Evolutionary conservation across 116 monocot species (phyloP), one percentile per base, ranked within the genome.

Genomic region (Dioscorea cayenensis): DNA sequence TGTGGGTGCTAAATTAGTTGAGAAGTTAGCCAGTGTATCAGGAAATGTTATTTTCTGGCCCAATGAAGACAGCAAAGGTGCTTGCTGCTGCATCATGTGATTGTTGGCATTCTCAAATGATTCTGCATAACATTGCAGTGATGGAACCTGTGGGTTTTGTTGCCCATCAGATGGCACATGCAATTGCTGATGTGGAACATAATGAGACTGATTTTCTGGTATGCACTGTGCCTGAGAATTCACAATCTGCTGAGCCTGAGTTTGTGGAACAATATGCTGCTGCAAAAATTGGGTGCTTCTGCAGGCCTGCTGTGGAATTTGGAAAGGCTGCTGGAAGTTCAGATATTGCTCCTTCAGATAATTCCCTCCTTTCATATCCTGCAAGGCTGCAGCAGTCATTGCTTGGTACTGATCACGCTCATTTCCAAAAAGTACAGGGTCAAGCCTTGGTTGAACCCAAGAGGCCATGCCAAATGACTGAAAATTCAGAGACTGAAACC

Each of bases 191-290:
- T 84, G 84, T 63, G 72, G 60, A 66, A 76, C 64, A 69, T 35
- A 75, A 29, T 77, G 70, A 20, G 58, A 64, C 28, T 77, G 81
- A 51, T 60, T 74, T 19, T 82, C 79, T 61, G 82, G 73, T 27
- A 81, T 37, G 71, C 23, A 66, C 25, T 82, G 82, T 18, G 84
- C 58, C 58, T 78, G 79, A 76, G 78, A 27, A 77, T 76, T 79
- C 25, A 81, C 75, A 7, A 81, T 61, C 37, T 86, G 82, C 28
- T 74, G 92, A 19, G 83, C 21, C 19, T 75, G 76, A 21, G 79
- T 68, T 74, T 92, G 95, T 48, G 87, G 95, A 58, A 80, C 28
- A 71, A 87, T 75, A 76, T 88, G 90, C 73, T 91, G 88, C 78
- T 81, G 86, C 66, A 84, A 67, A 22, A 84, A 63, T 32, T 80